Evolutionary conservation across 331 rosid genomes (phyloP), one percentile per base, ranked within the genome.

Genomic region (Quercus lobata): DNA sequence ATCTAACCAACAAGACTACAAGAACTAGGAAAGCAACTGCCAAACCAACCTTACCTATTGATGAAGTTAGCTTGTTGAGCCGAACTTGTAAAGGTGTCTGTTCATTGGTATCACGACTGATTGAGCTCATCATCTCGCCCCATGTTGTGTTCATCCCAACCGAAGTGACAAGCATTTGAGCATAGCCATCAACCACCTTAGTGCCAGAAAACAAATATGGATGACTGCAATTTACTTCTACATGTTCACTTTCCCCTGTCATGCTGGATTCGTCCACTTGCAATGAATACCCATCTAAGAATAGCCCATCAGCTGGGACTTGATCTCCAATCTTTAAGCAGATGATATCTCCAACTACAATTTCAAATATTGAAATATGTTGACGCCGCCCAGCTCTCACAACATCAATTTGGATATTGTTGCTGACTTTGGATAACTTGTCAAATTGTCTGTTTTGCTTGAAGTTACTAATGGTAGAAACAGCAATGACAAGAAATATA

Each of bases 251-350:
- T 37, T 80, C 83, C 16, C 79, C 79, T 11, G 83, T 74, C 62
- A 80, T 80, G 62, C 79, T 80, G 2, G 83, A 74, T 17, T 80
- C 79, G 5, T 80, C 83, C 3, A 80, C 79, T 68, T 65, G 53
- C 4, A 80, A n/a, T 7, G 76, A 80, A 41, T 66, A 71, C 2
- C 79, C 83, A 1, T 56, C 37, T 11, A 80, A 41, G 71, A 80
- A 74, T 17, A 80, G 29, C 6, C 84, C 84, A 15, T 80, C 84
- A 0, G 83, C 83, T 1, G 75, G 60, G 66, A 79, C 27, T 63
- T 73, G 83, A 27, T 73, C 78, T 14, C 83, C 83, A 5, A 66
- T 80, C 62, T 55, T 69, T 22, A 80, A 53, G 29, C 11, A 69
- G 7, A 80, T 27, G 3, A 80, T 46, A 69, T 80, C 80, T 0